Conservation (phyloP, 2,329 filamentous ascomycete species). For the Hypomyces perniciosus region DNA sequence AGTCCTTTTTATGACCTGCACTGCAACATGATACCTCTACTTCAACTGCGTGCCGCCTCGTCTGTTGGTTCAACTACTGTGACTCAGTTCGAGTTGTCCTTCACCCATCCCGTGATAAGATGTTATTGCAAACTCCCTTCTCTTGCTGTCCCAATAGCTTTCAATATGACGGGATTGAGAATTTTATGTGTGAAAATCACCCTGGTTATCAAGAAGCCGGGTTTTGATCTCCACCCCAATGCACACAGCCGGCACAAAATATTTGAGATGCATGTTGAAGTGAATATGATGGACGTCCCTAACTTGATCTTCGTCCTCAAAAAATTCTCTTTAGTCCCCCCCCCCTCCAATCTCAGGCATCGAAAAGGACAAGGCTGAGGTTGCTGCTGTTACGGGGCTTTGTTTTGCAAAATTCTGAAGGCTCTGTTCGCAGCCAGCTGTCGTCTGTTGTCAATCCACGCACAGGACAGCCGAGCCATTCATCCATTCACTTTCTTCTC, state of each 20-base stretch:
- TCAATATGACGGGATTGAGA: too few species aligned
- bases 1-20: too few species aligned
- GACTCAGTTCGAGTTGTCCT: too few species aligned
- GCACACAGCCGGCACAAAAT: background rate
- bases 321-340: background rate
- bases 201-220: background rate
- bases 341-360: background rate
- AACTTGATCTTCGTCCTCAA: background rate
- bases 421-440: slow-evolving; percentile 2
- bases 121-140: background rate
- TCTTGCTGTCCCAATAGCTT: background rate
- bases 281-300: background rate
- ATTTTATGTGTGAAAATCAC: too few species aligned
- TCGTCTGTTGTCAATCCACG: background rate
- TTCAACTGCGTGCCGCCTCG: too few species aligned
- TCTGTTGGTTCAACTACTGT: too few species aligned
- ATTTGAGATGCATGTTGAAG: background rate
- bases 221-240: background rate
- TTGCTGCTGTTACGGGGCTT: background rate
- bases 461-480: background rate
- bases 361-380: background rate
- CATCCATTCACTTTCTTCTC: background rate
- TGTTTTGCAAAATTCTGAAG: background rate
- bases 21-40: too few species aligned
- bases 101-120: too few species aligned